Evolutionary conservation across 1,284 basidiomycete genomes (phyloP).

Genomic region (Heterobasidion parviporum): DNA sequence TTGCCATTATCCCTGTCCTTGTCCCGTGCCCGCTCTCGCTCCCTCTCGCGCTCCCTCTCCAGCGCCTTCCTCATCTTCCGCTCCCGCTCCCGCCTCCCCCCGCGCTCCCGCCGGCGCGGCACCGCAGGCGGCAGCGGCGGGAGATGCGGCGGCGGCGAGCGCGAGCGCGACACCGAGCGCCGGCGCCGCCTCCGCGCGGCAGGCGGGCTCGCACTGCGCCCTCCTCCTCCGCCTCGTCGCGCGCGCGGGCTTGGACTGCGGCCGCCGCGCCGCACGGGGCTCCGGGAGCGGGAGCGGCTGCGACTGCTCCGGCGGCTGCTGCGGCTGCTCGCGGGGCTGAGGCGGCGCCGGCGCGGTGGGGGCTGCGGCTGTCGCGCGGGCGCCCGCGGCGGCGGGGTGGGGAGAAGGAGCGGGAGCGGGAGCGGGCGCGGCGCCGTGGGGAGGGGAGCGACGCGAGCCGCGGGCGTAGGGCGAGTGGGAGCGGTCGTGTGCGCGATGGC

Average conservation of each 20-base stretch:
- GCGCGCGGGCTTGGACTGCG: neutral
- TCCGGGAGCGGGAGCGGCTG: neutral
- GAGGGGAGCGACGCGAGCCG: constrained; percentile 25
- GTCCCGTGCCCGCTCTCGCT: constrained; percentile 2
- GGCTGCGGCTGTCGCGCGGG: constrained; percentile 44
- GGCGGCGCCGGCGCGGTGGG: constrained; percentile 46
- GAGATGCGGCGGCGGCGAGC: constrained; percentile 3
- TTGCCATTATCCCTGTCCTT: constrained; percentile 1
- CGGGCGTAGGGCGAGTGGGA: constrained; percentile 31
- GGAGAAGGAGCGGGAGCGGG: constrained; percentile 33
- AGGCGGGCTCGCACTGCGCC: constrained; percentile 12
- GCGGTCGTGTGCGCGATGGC: constrained; percentile 26
- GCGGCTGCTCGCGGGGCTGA: constrained; percentile 35
- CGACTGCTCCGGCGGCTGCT: constrained; percentile 30
- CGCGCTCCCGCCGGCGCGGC: constrained; percentile 10
- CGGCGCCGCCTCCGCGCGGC: constrained; percentile 3
- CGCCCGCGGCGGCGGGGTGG: constrained; percentile 33
- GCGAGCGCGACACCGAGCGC: constrained; percentile 10
- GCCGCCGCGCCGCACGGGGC: neutral
- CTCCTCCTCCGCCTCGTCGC: constrained; percentile 6
- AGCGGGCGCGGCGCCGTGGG: constrained; percentile 19
- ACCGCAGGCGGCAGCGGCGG: constrained; percentile 13
- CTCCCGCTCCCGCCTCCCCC: neutral
- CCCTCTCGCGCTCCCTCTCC: neutral
- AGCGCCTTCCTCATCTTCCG: neutral